These are phyloP conservation scores for Sedum album DNA, from an alignment of 164 flowering plant genomes.

Conservation along the genomic window DNA sequence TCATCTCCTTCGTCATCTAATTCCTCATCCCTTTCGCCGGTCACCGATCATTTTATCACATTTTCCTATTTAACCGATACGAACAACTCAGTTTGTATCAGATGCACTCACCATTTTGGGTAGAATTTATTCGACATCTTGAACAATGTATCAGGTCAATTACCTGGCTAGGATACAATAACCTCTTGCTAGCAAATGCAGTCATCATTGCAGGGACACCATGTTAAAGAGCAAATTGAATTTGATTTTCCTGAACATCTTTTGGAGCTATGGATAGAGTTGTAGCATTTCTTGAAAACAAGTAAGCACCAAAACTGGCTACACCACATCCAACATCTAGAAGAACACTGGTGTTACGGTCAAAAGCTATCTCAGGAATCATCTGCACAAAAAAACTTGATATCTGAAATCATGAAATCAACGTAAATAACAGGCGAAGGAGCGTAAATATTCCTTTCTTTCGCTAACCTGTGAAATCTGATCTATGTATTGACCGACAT, in stretches of 20 bases:
- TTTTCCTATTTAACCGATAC: no score
- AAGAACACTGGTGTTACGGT: constrained; percentile 39
- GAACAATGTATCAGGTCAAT: constrained; percentile 82
- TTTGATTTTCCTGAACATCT: no score
- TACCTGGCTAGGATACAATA: constrained; percentile 69
- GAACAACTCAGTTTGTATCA: no score
- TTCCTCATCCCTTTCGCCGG: no score
- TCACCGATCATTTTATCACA: no score
- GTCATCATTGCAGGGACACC: constrained; percentile 82
- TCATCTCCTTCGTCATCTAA: no score
- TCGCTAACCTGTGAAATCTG: constrained; percentile 29
- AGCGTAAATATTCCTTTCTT: not conserved
- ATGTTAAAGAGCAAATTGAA: constrained; percentile 76
- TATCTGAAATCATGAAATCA: not conserved
- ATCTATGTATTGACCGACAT: constrained; percentile 27
- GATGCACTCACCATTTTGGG: no score
- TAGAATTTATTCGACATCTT: no score
- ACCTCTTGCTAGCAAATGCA: constrained; percentile 53
- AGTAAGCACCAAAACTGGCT: no score
- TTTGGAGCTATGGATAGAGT: no score
- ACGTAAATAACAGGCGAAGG: not conserved
- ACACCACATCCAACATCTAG: constrained; percentile 82
- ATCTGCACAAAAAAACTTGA: constrained; percentile 29
- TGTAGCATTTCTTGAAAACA: no score
- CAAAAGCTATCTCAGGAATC: constrained; percentile 68